Evolutionary conservation across 129 eudicot genomes (phyloP), one percentile per base, ranked within the genome.

Genomic region (Pittosporum tobira): DNA sequence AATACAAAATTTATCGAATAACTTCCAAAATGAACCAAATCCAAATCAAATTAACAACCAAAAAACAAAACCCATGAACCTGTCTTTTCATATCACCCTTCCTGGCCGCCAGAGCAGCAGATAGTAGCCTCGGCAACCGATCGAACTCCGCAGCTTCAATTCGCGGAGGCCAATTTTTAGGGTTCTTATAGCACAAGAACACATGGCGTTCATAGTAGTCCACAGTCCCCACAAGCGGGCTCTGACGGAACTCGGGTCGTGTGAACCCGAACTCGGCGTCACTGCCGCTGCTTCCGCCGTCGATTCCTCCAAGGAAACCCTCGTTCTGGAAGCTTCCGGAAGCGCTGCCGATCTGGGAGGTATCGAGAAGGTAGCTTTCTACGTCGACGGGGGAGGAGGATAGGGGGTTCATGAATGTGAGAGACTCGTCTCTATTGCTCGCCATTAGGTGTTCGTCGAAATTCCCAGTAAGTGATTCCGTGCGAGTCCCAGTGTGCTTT

Each of bases 141-240:
- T 91, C 99, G 71, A 91, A 87, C 69, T 91, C 99, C 25, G 96
- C 85, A 27, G 94, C 96, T 72, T 86, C 88, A 37, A 86, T 87
- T 6, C 96, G 73, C 9, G 89, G 84, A 20, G 98, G 98, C 98
- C 98, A 91, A 18, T 80, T 93, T 55, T 73, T 75, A 65, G 99
- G 99, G 57, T 79, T 81, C 71, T 91, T 91, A 66, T 91, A 91
- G 72, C 99, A 91, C 15, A 91, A 71, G 52, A 91, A 91, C 42
- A 91, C 90, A 58, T 91, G 99, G 4, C 99, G 79, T 28, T 81
- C 73, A 64, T 91, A 91, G 72, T 71, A 77, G 19, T 86, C 84
- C 1, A 91, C 96, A 5, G 87, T 75, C 14, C 96, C 98, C 8
- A 71, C 89, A 3, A 85, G 73, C 26, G 71, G 72, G 10, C 53